Percentiles rank a stretch among this genome's conserved stretches.
phyloP scores from a whole-genome alignment of 2,329 filamentous ascomycete species.

The Pseudogymnoascus pannorum region DNA sequence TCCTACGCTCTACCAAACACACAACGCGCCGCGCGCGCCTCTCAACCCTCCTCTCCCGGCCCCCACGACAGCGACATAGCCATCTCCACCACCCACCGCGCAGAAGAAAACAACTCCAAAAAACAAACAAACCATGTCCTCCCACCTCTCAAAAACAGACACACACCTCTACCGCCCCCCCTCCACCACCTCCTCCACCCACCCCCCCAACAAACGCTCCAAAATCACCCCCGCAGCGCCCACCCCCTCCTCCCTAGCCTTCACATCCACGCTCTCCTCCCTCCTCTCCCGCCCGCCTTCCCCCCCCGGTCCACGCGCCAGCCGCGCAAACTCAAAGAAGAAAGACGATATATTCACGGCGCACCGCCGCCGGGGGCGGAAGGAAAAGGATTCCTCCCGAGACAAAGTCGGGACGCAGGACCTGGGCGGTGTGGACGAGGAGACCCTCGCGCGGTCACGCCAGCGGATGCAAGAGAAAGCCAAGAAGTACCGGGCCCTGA shows the following conservation, averaged over 20 bases:
- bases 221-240: slow-evolving; percentile 71
- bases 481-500: slow-evolving; percentile 80
- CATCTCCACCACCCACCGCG: background rate
- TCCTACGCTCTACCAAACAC: no score
- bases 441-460: slow-evolving; percentile 55
- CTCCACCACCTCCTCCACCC: no score
- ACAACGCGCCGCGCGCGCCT: no score
- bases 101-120: no score
- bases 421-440: slow-evolving; percentile 52
- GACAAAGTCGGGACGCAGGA: no score
- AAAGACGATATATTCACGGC: slow-evolving; percentile 64
- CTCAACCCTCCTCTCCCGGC: no score
- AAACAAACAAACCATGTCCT: background rate
- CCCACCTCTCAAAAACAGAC: slow-evolving; percentile 36
- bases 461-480: slow-evolving; percentile 87
- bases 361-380: slow-evolving; percentile 50
- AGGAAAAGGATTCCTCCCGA: slow-evolving; percentile 46
- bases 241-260: slow-evolving; percentile 75
- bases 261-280: slow-evolving; percentile 37
- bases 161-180: slow-evolving; percentile 70
- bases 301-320: slow-evolving; percentile 17
- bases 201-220: slow-evolving; percentile 58
- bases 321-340: slow-evolving; percentile 45
- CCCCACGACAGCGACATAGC: no score
- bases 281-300: slow-evolving; percentile 26